These are phyloP conservation scores for Podospora appendiculata DNA, from an alignment of 495 filamentous ascomycete species.

Conservation along the genomic window DNA sequence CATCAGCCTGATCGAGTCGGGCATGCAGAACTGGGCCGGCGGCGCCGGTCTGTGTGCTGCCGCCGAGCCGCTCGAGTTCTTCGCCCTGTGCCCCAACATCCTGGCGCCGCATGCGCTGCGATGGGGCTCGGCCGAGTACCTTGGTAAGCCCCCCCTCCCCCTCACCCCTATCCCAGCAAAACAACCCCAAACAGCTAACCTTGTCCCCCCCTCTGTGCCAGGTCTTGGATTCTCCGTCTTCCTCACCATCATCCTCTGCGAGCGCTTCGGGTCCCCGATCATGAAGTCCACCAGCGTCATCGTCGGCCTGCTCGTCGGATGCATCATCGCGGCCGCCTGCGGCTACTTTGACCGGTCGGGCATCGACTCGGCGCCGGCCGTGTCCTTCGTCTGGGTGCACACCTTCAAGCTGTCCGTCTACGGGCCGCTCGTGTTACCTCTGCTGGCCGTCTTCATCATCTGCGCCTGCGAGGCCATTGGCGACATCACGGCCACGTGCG, in stretches of 20 bases:
- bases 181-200: too few species aligned
- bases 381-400: constrained; percentile 83
- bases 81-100: constrained; percentile 61
- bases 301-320: constrained; percentile 74
- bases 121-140: constrained; percentile 82
- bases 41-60: constrained; percentile 57
- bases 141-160: too few species aligned
- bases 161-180: too few species aligned
- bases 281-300: constrained; percentile 66
- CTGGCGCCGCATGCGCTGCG: constrained; percentile 71
- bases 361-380: constrained; percentile 66
- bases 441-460: constrained; percentile 82
- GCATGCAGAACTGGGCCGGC: constrained; percentile 81
- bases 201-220: too few species aligned
- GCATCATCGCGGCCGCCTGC: constrained; percentile 76
- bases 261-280: constrained; percentile 75
- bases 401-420: constrained; percentile 80
- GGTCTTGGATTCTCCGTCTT: constrained; percentile 85
- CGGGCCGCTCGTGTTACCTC: constrained; percentile 72
- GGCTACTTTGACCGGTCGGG: constrained; percentile 71
- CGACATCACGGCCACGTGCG: constrained; percentile 65
- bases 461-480: constrained; percentile 87
- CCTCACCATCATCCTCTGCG: constrained; percentile 74
- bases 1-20: constrained; percentile 63
- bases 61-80: constrained; percentile 47